Evolutionary conservation across 345 rosid species (phyloP).

Genomic region (Arabis alpina): DNA sequence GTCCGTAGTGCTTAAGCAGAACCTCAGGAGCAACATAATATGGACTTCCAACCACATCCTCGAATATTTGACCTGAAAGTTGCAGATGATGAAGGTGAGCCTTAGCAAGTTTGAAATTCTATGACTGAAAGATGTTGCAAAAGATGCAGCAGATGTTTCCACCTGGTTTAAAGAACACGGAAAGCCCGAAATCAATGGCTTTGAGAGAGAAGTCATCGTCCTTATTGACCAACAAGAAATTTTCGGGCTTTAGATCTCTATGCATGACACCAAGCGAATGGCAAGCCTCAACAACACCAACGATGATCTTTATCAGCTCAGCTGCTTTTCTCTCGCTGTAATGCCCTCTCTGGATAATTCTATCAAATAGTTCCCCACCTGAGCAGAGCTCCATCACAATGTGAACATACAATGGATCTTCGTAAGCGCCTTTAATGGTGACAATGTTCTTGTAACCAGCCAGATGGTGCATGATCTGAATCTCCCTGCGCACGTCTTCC

Average conservation of each 20-base stretch:
- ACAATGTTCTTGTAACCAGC: conserved; percentile 95
- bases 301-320: conserved; percentile 88
- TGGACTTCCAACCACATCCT: conserved; percentile 98
- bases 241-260: conserved; percentile 97
- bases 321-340: conserved; percentile 97
- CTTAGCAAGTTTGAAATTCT: conserved; percentile 9
- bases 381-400: conserved; percentile 98
- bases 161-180: conserved; percentile 98
- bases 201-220: conserved; percentile 97
- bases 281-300: conserved; percentile 94
- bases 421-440: conserved; percentile 94
- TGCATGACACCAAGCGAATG: conserved; percentile 99
- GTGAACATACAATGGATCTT: conserved; percentile 82
- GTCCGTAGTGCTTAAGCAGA: conserved; percentile 89
- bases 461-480: conserved; percentile 99
- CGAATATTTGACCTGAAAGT: conserved; percentile 76
- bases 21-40: conserved; percentile 99
- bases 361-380: conserved; percentile 94
- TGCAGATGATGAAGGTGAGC: conserved; percentile 29
- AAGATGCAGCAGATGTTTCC: conserved; percentile 19
- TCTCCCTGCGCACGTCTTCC: conserved; percentile 95
- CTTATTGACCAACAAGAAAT: conserved; percentile 93
- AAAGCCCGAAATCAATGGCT: conserved; percentile 98
- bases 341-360: conserved; percentile 97
- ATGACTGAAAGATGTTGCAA: conserved; percentile 7